Base-by-base conservation (phyloP, 2,329 filamentous ascomycete species). In the Alternaria brassicicola region DNA sequence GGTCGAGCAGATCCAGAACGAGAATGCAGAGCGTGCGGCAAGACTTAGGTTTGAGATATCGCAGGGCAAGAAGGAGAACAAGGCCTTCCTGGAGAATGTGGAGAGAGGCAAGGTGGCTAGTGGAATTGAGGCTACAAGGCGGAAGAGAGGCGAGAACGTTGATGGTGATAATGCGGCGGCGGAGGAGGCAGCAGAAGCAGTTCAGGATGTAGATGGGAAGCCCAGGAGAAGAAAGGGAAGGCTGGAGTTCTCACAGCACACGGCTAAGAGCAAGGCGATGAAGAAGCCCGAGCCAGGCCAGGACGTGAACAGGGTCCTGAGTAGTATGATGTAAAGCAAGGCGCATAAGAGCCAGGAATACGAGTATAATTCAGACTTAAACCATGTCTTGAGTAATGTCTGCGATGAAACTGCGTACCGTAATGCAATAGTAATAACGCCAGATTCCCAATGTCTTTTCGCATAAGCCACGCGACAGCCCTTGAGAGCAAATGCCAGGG, bases 31-130 rank as follows among this genome's bases (percentile, higher is more conserved):
- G 78, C 81, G 91, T 57, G 84, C 88, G 52, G 89, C 88, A 69
- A 84, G 91, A 69, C 86, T 95, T 84, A 81, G 90, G 57, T 89
- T 90, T 12, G 92, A 95, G 78, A 90, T 95, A 65, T 84, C 85
- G 70, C 88, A 88, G 81, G 86, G 89, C 45, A 88, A 87, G 58
- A 88, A 85, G 77, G 91, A 95, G 82, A 93, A 94, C 77, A 91
- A 90, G 83, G 85, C 88, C 65, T 95, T 94, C 75, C 85, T 93
- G 58, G 83, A 86, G 67, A 93, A 94, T 73, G 84, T 95, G 56
- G 91, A 95, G 82, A 86, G 83, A 72, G 89, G 87, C 49, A 94
- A 93, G 85, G 89, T 92, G 84, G 75, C 92, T 64, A 88, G 77
- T 30, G 69, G 69, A 2, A 93, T 93, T 77, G 75, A 81, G 72